These are phyloP conservation scores for Kalaharituber pfeilii DNA, from an alignment of 2,329 filamentous ascomycete species.

Conservation along the genomic window DNA sequence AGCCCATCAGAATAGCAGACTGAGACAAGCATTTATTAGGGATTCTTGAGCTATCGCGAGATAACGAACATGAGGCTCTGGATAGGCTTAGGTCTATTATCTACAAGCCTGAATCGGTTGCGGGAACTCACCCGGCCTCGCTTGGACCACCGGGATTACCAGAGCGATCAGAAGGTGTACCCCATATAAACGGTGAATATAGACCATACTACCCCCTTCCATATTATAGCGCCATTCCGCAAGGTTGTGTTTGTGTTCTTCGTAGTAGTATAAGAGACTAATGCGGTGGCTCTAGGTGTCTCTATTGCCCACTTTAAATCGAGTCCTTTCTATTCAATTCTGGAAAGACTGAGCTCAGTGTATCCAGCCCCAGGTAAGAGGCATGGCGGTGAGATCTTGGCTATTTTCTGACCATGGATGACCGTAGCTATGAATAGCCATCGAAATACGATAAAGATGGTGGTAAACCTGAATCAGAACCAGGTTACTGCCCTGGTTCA, in stretches of 20 bases:
- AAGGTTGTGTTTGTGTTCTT: conserved; percentile 12
- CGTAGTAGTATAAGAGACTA: conserved; percentile 14
- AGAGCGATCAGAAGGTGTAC: neutral
- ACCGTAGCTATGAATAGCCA: conserved; percentile 22
- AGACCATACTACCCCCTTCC: neutral
- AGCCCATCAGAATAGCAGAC: neutral
- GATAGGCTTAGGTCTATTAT: conserved; percentile 21
- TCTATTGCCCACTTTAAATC: conserved; percentile 42
- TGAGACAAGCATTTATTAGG: conserved; percentile 9
- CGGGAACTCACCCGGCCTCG: conserved; percentile 6
- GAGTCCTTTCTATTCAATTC: conserved; percentile 70
- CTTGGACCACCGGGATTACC: neutral
- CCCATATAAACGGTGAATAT: neutral
- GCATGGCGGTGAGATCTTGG: conserved; percentile 5
- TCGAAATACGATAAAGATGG: conserved; percentile 36
- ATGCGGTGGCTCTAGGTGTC: neutral
- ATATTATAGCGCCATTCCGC: neutral
- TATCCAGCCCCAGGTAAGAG: conserved; percentile 54
- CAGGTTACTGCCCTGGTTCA: neutral
- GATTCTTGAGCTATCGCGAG: conserved; percentile 20
- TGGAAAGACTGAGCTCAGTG: conserved; percentile 45
- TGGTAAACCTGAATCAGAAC: conserved; percentile 37
- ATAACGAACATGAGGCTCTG: conserved; percentile 18
- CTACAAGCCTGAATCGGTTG: conserved; percentile 17
- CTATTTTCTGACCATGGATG: conserved; percentile 5